Evolutionary conservation across 2,329 filamentous ascomycete genomes (phyloP).

Genomic region (Fusarium miscanthi): DNA sequence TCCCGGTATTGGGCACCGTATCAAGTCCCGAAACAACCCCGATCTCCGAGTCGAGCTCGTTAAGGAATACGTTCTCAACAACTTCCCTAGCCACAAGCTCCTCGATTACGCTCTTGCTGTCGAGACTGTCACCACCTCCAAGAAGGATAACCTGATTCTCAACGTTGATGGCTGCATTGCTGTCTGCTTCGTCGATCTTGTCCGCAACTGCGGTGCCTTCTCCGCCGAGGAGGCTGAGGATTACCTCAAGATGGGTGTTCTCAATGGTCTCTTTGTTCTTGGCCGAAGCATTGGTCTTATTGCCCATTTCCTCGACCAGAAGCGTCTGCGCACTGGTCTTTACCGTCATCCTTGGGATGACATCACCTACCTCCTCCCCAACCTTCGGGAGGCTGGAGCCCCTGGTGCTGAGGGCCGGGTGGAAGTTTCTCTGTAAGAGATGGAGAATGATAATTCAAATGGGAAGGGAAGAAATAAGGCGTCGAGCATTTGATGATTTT

Average conservation of each 20-base stretch:
- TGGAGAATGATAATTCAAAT: conserved; percentile 42
- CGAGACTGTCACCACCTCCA: conserved; percentile 97
- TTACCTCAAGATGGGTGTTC: conserved; percentile 98
- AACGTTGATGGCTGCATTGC: conserved; percentile 99
- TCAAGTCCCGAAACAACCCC: conserved; percentile 99
- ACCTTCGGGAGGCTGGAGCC: conserved; percentile 75
- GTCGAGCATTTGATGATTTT: conserved; percentile 51
- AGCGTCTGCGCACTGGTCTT: conserved; percentile 96
- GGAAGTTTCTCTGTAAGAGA: conserved; percentile 79
- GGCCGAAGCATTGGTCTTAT: conserved; percentile 98
- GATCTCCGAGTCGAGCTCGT: conserved; percentile 99
- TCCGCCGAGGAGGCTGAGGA: conserved; percentile 96
- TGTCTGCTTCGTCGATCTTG: conserved; percentile 97
- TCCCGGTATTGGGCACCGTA: conserved; percentile 97
- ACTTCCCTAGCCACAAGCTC: conserved; percentile 98
- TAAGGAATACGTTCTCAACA: conserved; percentile 97
- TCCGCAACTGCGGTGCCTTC: conserved; percentile 98
- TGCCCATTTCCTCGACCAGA: conserved; percentile 99
- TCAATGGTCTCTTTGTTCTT: conserved; percentile 99
- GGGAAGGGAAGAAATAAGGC: conserved; percentile 45
- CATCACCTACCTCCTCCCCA: conserved; percentile 93
- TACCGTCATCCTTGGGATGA: conserved; percentile 99
- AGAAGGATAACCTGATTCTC: conserved; percentile 99
- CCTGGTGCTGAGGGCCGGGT: conserved; percentile 86
- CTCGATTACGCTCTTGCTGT: conserved; percentile 98